Evolutionary conservation across 1,284 basidiomycete species (phyloP).

Genomic region (Sutorius eximius): DNA sequence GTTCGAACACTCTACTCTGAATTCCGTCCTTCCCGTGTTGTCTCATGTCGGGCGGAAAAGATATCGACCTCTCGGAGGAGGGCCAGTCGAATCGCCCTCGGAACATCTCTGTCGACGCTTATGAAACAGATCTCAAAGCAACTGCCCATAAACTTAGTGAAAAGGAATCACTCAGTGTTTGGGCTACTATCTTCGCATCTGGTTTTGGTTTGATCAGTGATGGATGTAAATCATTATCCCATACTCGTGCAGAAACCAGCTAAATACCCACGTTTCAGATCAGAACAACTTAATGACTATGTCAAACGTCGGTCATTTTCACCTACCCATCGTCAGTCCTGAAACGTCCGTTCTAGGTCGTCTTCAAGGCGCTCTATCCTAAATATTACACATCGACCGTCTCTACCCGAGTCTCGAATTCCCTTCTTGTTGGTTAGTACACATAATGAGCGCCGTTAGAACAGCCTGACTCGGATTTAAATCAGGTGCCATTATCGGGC

Average conservation of each 20-base stretch:
- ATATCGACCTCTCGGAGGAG: constrained; percentile 7
- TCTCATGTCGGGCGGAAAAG: constrained; percentile 30
- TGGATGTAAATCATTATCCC: constrained; percentile 50
- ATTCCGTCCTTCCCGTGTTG: background rate
- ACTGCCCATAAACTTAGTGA: constrained; percentile 27
- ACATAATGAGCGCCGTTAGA: constrained; percentile 14
- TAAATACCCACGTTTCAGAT: constrained; percentile 40
- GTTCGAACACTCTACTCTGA: background rate
- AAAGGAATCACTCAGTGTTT: constrained; percentile 52
- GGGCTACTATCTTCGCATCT: constrained; percentile 63
- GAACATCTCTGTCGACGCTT: constrained; percentile 24
- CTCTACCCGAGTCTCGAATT: constrained; percentile 72
- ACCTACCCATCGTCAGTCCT: background rate
- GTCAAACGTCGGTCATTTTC: constrained; percentile 47
- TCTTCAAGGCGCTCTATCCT: constrained; percentile 63
- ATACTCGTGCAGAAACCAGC: background rate
- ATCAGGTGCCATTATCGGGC: constrained; percentile 68
- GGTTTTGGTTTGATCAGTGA: constrained; percentile 70
- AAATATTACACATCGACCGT: constrained; percentile 56
- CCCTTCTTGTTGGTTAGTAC: constrained; percentile 65
- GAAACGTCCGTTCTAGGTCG: constrained; percentile 42
- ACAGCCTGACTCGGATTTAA: constrained; percentile 9
- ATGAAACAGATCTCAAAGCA: constrained; percentile 27
- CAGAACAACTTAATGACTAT: constrained; percentile 72
- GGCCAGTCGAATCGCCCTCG: constrained; percentile 10